phyloP scores from a whole-genome alignment of 495 filamentous ascomycete species.

The Pyrenula massariospora region DNA sequence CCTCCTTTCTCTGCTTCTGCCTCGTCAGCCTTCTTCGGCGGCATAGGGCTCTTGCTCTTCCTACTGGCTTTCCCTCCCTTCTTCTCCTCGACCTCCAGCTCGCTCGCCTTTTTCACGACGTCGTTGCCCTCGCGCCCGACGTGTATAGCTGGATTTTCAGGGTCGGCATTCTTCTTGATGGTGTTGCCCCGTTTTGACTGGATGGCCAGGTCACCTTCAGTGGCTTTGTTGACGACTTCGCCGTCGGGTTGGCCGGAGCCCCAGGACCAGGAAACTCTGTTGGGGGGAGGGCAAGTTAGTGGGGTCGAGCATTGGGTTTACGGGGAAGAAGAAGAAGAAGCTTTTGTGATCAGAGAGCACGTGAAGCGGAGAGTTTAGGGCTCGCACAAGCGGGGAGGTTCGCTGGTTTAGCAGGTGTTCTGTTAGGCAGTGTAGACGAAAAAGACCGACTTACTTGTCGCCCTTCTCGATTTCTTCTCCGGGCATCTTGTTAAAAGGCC shows the following conservation, averaged over 20 bases:
- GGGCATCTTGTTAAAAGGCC: neutral
- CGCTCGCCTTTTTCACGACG: slow-evolving; percentile 47
- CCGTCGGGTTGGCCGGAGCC: slow-evolving; percentile 37
- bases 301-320: too few relatives aligned
- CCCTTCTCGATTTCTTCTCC: neutral
- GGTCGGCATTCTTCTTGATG: slow-evolving; percentile 45
- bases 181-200: slow-evolving; percentile 48
- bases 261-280: slow-evolving; percentile 48
- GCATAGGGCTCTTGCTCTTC: slow-evolving; percentile 11
- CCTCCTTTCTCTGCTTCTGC: slow-evolving; percentile 9
- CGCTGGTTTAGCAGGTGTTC: neutral
- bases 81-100: slow-evolving; percentile 35
- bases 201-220: slow-evolving; percentile 44
- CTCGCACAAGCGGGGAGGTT: neutral
- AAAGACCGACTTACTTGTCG: neutral
- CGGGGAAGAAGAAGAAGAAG: neutral
- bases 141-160: slow-evolving; percentile 46
- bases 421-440: neutral
- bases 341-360: neutral
- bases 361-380: neutral
- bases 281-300: neutral
- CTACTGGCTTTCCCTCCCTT: slow-evolving; percentile 1
- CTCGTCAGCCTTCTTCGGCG: slow-evolving; percentile 14
- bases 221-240: slow-evolving; percentile 44
- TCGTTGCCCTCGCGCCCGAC: slow-evolving; percentile 47